phyloP scores from a whole-genome alignment of 371 early-diverging fungal species.

The Lichtheimia hyalospora region DNA sequence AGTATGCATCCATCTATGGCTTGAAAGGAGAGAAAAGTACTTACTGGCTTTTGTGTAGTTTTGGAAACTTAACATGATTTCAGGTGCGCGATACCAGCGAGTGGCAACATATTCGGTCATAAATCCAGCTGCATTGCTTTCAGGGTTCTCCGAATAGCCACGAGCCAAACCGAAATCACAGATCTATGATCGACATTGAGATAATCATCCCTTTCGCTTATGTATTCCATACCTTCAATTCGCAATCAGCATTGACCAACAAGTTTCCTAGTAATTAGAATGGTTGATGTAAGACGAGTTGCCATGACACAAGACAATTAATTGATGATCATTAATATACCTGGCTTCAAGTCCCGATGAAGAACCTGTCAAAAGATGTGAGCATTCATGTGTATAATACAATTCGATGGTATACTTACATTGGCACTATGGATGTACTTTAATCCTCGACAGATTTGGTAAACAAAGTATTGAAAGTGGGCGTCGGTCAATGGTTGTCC shows the following conservation, averaged over 20 bases:
- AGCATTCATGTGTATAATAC: not conserved
- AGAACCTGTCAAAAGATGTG: slow-evolving; percentile 42
- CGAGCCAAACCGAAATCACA: slow-evolving; percentile 96
- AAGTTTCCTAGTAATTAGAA: slow-evolving; percentile 63
- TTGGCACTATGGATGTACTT: slow-evolving; percentile 98
- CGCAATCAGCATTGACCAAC: slow-evolving; percentile 97
- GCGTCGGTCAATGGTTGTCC: slow-evolving; percentile 96
- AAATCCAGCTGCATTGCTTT: slow-evolving; percentile 82
- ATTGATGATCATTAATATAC: slow-evolving; percentile 27
- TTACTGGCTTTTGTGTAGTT: slow-evolving; percentile 94
- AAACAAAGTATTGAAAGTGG: slow-evolving; percentile 98
- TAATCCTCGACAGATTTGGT: slow-evolving; percentile 95
- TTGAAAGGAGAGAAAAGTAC: slow-evolving; percentile 17
- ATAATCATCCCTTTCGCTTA: no score
- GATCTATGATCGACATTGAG: slow-evolving; percentile 45
- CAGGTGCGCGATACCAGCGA: slow-evolving; percentile 98
- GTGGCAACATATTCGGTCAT: slow-evolving; percentile 98
- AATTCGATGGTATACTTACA: slow-evolving; percentile 52
- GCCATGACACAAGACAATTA: not conserved
- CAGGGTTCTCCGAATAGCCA: slow-evolving; percentile 82
- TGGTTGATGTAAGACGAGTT: not conserved
- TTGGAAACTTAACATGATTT: slow-evolving; percentile 94
- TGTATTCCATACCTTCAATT: slow-evolving; percentile 62
- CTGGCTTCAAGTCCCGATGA: slow-evolving; percentile 98
- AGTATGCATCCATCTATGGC: not conserved